phyloP scores from a whole-genome alignment of 2,329 filamentous ascomycete genomes.

The Fusarium sp. region DNA sequence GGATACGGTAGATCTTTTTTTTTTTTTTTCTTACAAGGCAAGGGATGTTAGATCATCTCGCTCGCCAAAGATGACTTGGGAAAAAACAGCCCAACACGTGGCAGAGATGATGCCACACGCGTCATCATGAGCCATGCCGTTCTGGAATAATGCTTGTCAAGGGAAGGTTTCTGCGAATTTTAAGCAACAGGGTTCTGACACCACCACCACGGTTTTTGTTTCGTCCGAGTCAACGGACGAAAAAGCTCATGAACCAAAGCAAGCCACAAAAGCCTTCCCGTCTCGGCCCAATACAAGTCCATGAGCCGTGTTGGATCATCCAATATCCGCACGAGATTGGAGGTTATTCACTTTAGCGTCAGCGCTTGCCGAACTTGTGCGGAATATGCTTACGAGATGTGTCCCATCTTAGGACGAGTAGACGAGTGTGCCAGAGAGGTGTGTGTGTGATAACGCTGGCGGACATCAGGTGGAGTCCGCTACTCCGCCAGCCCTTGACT shows the following conservation, averaged over 20 bases:
- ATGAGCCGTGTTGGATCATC: conserved; percentile 26
- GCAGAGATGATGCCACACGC: conserved; percentile 11
- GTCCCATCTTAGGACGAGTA: background rate
- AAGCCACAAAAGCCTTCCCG: conserved; percentile 12
- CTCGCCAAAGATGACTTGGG: background rate
- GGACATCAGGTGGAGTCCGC: conserved; percentile 42
- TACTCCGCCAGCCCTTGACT: conserved; percentile 30
- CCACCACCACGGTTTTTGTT: background rate
- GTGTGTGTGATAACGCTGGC: conserved; percentile 20
- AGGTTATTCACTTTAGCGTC: conserved; percentile 26
- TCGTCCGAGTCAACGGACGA: conserved; percentile 35
- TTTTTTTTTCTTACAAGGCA: background rate
- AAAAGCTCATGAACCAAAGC: conserved; percentile 4
- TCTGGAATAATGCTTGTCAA: conserved; percentile 1
- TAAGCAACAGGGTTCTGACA: conserved; percentile 8
- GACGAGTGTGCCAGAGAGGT: background rate
- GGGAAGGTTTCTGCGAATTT: background rate
- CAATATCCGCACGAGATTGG: conserved; percentile 27
- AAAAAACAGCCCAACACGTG: conserved; percentile 4
- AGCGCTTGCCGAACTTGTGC: conserved; percentile 36
- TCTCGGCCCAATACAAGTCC: conserved; percentile 5
- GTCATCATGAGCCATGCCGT: background rate
- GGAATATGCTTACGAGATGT: conserved; percentile 41
- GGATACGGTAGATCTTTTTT: conserved; percentile 12
- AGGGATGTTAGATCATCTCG: conserved; percentile 14